A percentile compares a stretch with the other conserved stretches of the same genome.
phyloP scores from a whole-genome alignment of 1,139 yeast genomes.

The Barnettozyma hawaiiensis region DNA sequence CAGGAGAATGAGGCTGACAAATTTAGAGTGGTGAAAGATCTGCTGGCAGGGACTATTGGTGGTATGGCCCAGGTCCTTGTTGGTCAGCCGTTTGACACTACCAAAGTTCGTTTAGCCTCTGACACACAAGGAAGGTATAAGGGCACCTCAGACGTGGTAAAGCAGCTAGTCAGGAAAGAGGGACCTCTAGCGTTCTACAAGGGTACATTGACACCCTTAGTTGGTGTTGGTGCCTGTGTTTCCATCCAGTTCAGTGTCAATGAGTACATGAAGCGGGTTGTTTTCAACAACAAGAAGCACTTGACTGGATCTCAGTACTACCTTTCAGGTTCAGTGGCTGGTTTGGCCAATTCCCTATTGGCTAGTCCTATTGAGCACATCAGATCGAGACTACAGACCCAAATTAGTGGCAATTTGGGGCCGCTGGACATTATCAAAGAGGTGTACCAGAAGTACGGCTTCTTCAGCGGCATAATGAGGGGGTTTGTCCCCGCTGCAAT shows the following conservation, averaged over 20 bases:
- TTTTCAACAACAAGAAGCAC: constrained; percentile 37
- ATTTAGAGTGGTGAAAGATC: constrained; percentile 66
- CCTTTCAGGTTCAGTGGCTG: constrained; percentile 81
- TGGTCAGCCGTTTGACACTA: constrained; percentile 96
- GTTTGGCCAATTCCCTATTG: constrained; percentile 78
- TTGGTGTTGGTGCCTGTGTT: constrained; percentile 92
- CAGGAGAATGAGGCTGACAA: constrained; percentile 20
- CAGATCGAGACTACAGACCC: constrained; percentile 86
- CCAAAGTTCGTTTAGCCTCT: constrained; percentile 85
- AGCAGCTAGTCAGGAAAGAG: constrained; percentile 62
- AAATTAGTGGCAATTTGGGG: constrained; percentile 48
- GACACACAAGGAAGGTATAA: constrained; percentile 72
- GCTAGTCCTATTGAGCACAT: constrained; percentile 93
- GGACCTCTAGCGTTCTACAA: constrained; percentile 81
- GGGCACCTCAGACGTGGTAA: constrained; percentile 74
- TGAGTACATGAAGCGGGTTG: constrained; percentile 84
- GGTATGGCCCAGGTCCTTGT: constrained; percentile 91
- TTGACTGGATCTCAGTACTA: constrained; percentile 57
- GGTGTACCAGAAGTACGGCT: constrained; percentile 47
- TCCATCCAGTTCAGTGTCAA: constrained; percentile 87
- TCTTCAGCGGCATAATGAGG: constrained; percentile 55
- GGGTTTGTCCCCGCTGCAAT: constrained; percentile 76
- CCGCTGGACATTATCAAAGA: constrained; percentile 75
- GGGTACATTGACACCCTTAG: constrained; percentile 79
- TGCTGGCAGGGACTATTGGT: constrained; percentile 87